Conservation (phyloP, 2,329 filamentous ascomycete genomes). For the Aspergillus hortae region DNA sequence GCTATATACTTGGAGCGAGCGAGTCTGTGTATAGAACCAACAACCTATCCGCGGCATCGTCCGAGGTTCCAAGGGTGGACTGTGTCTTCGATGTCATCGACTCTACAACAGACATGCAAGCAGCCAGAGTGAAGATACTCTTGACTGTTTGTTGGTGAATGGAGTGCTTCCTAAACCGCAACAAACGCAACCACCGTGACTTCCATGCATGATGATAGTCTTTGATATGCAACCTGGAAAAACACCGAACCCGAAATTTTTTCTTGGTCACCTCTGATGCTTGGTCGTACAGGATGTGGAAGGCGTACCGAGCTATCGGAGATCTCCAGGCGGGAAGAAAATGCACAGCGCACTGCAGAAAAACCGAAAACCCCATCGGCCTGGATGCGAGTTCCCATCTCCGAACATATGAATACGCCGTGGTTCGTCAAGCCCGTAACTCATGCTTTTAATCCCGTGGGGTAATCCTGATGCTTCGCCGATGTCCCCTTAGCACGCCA, state of each 20-base stretch:
- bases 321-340: not conserved
- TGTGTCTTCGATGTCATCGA: too few relatives aligned
- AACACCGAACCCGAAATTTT: too few relatives aligned
- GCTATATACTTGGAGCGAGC: too few relatives aligned
- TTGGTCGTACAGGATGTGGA: not conserved
- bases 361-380: not conserved
- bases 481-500: conserved; percentile 93
- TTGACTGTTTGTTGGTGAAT: not conserved
- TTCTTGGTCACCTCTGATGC: too few relatives aligned
- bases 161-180: not conserved
- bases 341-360: not conserved
- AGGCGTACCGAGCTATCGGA: not conserved
- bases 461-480: conserved; percentile 70
- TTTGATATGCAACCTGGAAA: too few relatives aligned
- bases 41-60: too few relatives aligned
- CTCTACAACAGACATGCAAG: not conserved
- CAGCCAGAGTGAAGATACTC: not conserved
- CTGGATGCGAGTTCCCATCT: not conserved
- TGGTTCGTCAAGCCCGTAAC: not conserved
- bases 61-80: too few relatives aligned
- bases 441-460: conserved; percentile 19
- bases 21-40: too few relatives aligned
- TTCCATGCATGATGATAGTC: too few relatives aligned
- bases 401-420: not conserved
- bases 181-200: not conserved